Conservation (phyloP, 2,329 filamentous ascomycete species). For the Colletotrichum cuscutae region DNA sequence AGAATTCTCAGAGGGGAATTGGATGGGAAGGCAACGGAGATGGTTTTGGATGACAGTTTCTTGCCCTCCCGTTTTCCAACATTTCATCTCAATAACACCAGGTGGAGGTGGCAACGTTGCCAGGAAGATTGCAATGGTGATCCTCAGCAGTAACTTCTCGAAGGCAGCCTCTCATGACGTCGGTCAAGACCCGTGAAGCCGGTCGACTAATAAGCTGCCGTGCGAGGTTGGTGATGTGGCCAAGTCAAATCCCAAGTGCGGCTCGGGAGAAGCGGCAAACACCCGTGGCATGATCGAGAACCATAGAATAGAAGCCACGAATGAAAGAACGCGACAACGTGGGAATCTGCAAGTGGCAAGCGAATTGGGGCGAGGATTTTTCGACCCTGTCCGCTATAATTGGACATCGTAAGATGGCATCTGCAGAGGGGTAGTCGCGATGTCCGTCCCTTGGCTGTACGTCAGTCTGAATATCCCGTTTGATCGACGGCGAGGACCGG, state of each 20-base stretch:
- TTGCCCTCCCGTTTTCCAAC: not conserved
- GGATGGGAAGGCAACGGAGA: not conserved
- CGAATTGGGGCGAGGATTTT: constrained; percentile 8
- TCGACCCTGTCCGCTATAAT: constrained; percentile 25
- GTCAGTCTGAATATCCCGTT: constrained; percentile 26
- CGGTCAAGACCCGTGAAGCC: not conserved
- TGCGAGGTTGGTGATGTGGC: no score
- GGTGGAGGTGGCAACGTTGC: constrained; percentile 13
- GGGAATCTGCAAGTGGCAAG: constrained; percentile 7
- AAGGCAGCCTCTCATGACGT: constrained; percentile 8
- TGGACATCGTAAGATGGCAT: constrained; percentile 22
- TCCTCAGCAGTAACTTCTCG: not conserved
- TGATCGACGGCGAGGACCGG: constrained; percentile 32
- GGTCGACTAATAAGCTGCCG: not conserved
- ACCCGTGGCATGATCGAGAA: not conserved
- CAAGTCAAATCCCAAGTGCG: not conserved
- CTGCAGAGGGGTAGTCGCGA: not conserved
- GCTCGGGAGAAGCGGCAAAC: constrained; percentile 8
- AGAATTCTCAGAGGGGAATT: not conserved
- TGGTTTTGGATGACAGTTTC: constrained; percentile 14
- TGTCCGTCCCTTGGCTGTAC: constrained; percentile 2
- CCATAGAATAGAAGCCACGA: not conserved
- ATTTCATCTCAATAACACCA: not conserved
- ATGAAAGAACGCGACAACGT: not conserved
- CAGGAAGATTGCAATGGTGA: not conserved